Evolutionary conservation across 177 flowering plant genomes (phyloP), one percentile per base, ranked within the genome.

Genomic region (Vitis hybrid): DNA sequence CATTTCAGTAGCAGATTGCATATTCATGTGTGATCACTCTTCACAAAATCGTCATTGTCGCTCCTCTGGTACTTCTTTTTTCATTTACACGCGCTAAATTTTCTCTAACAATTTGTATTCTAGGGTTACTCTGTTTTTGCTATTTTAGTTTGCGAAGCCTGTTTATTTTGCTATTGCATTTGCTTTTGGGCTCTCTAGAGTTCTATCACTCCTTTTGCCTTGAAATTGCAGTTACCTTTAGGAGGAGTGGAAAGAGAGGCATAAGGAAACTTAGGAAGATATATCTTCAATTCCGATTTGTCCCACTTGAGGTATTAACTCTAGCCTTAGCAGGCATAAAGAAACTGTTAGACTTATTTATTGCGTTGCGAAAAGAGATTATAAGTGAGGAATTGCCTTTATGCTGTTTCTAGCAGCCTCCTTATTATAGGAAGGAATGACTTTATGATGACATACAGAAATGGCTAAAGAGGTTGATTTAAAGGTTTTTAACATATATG

Each of bases 201-300:
- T 24, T 49, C 10, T 8, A 51, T 51, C 57, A 6, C 51, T 77
- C 1, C 24, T n/a, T 65, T 63, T 64, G 48, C 58, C 21, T 70
- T 75, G 79, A 60, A 67, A 67, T 75, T 58, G 51, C 89, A 95
- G 99, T 80, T 95, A 95, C 72, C 74, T 95, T 52, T 88, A 81
- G 86, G 98, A 93, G 77, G 98, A 93, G 77, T 95, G 99, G 99
- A 95, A 90, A 70, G 99, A 87, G 73, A 87, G 88, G 81, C 83
- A 84, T 51, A 84, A 78, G 65, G 92, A 83, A 69, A 52, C 81
- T 60, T 75, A 81, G 16, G 91, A 88, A 79, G 89, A 85, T 55
- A 67, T 18, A 55, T 92, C 75, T 50, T 62, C 40, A 87, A 83
- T 69, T 68, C 91, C 87, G 93, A 64, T 93, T 94, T 81, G 76